These are phyloP conservation scores for Didymosphaeria variabile DNA, from an alignment of 2,329 filamentous ascomycete species.

Conservation along the genomic window DNA sequence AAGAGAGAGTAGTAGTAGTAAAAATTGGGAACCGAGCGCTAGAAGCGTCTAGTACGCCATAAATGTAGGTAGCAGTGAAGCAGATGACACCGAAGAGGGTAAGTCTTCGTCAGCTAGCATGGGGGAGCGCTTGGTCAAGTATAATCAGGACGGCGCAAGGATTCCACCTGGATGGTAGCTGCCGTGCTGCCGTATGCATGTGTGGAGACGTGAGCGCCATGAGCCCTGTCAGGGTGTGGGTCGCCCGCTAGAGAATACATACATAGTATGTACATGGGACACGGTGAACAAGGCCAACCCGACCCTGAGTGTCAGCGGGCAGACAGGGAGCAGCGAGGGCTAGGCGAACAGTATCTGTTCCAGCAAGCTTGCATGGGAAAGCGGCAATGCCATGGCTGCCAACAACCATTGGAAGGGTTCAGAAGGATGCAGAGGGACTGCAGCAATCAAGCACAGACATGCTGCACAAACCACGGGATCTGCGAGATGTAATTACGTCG, in stretches of 20 bases:
- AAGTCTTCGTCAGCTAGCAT: not conserved
- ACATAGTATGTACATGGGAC: not conserved
- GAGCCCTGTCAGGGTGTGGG: constrained; percentile 24
- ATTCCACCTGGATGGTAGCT: constrained; percentile 28
- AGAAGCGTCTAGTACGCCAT: not conserved
- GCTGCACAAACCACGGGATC: constrained; percentile 8
- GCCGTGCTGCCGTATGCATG: constrained; percentile 27
- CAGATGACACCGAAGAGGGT: no score
- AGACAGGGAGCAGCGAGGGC: constrained; percentile 10
- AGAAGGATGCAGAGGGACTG: constrained; percentile 12
- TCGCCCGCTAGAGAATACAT: constrained; percentile 25
- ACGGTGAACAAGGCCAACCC: constrained; percentile 20
- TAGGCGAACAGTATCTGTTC: constrained; percentile 2
- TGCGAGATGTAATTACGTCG: constrained; percentile 16
- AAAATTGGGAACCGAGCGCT: not conserved
- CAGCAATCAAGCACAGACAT: constrained; percentile 11
- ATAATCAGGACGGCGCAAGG: constrained; percentile 21
- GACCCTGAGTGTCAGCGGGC: constrained; percentile 2
- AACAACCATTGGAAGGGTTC: not conserved
- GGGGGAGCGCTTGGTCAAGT: constrained; percentile 28
- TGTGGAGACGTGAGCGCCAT: constrained; percentile 28
- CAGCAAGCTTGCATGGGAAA: constrained; percentile 12
- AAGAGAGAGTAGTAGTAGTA: not conserved
- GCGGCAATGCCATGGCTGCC: constrained; percentile 21
- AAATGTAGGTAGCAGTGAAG: not conserved